phyloP scores from a whole-genome alignment of 768 basidiomycete genomes.

The Amanita rubescens region DNA sequence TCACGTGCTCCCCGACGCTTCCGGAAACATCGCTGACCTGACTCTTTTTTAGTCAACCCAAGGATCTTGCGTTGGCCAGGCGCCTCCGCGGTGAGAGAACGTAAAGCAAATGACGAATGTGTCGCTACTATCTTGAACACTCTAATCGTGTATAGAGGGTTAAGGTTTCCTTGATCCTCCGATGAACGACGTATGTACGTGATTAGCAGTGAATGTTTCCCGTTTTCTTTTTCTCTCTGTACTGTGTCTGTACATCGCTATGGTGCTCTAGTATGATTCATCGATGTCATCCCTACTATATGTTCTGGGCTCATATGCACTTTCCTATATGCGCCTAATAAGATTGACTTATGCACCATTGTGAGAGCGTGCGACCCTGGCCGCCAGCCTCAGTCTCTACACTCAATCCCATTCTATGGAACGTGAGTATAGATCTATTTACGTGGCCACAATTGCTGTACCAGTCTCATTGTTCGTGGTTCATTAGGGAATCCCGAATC shows the following conservation, averaged over 20 bases:
- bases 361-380: too few species aligned
- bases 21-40: slow-evolving; percentile 17
- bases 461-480: too few species aligned
- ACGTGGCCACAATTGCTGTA: too few species aligned
- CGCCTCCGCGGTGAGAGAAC: slow-evolving; percentile 84
- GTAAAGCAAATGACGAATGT: slow-evolving; percentile 26
- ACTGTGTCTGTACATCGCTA: slow-evolving; percentile 1
- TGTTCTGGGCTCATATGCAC: too few species aligned
- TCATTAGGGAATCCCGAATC: too few species aligned
- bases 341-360: too few species aligned
- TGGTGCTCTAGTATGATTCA: not conserved
- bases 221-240: not conserved
- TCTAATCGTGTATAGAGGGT: not conserved
- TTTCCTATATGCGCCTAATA: too few species aligned
- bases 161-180: too few species aligned
- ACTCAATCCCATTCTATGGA: too few species aligned
- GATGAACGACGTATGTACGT: not conserved
- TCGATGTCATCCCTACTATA: too few species aligned
- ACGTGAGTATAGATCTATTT: too few species aligned
- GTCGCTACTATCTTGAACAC: not conserved
- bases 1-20: slow-evolving; percentile 1
- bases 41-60: slow-evolving; percentile 55
- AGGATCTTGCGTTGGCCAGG: slow-evolving; percentile 82
- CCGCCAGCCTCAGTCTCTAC: too few species aligned
- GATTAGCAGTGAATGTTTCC: not conserved